Conservation (phyloP, 768 basidiomycete species). For the Kwoniella bestiolae region DNA sequence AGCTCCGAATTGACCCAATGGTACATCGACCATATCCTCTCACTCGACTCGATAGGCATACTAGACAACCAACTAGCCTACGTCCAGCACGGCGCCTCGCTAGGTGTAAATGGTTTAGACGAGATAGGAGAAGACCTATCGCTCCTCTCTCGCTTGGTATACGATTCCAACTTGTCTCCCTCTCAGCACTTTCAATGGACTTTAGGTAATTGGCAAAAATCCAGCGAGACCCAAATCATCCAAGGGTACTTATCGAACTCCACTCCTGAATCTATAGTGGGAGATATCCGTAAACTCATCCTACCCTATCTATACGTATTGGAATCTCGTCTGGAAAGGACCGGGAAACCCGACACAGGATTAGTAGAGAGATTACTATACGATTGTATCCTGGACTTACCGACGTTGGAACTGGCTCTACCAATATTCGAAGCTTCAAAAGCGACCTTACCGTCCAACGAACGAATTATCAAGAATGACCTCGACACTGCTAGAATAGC, state of each 20-base stretch:
- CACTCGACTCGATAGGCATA: constrained; percentile 73
- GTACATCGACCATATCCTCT: constrained; percentile 72
- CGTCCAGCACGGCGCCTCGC: constrained; percentile 83
- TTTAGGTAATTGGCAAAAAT: constrained; percentile 70
- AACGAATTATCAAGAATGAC: constrained; percentile 78
- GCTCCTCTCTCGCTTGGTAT: constrained; percentile 81
- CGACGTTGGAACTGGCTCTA: constrained; percentile 69
- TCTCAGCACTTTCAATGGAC: constrained; percentile 69
- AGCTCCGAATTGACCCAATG: constrained; percentile 67
- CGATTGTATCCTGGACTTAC: constrained; percentile 70
- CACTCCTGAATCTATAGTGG: constrained; percentile 67
- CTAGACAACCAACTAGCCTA: constrained; percentile 76
- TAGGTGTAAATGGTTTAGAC: constrained; percentile 76
- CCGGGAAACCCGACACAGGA: constrained; percentile 69
- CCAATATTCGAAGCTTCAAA: constrained; percentile 89
- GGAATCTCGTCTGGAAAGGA: constrained; percentile 82
- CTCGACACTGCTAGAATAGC: constrained; percentile 84
- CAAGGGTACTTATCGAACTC: constrained; percentile 77
- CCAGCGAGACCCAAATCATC: constrained; percentile 70
- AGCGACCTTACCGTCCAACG: constrained; percentile 72
- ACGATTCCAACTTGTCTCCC: constrained; percentile 63
- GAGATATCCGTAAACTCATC: constrained; percentile 75
- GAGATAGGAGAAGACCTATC: constrained; percentile 88
- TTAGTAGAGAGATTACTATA: constrained; percentile 71
- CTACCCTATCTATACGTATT: constrained; percentile 92